Evolutionary conservation across 164 flowering plant genomes (phyloP), one percentile per base, ranked within the genome.

Genomic region (Chloranthus sessilifolius): DNA sequence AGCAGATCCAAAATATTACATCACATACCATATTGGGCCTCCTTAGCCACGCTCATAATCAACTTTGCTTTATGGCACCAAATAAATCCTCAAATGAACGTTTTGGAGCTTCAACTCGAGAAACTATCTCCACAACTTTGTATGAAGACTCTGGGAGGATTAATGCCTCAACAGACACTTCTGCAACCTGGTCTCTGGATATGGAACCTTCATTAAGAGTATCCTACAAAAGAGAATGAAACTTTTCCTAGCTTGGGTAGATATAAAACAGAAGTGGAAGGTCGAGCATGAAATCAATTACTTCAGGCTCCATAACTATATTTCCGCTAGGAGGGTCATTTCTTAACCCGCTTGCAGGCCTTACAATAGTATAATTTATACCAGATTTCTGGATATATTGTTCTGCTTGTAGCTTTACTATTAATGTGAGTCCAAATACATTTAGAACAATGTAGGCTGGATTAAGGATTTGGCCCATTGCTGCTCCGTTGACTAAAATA

Each of bases 341-440:
- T 69, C 58, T 76, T 58, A 91, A 68, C n/a, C 94, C 98, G 35
- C 98, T 95, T n/a, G n/a, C n/a, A 44, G 98, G 98, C 74, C 98
- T 79, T 55, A 91, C 44, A n/a, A 91, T 88, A 1, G 98, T 88
- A 67, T 85, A 91, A 66, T 91, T 76, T 56, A 91, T 88, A 24
- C 98, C 98, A 22, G 94, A 88, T 69, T 66, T 83, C 53, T 90
- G 74, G 43, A 88, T 82, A 48, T 82, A 58, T 26, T 82, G 60
- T 68, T 91, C 98, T 47, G 98, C 98, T 55, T 91, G 96, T 58
- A 91, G 88, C 79, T 91, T 91, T 15, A 96, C 98, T 10, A 88
- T 53, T 58, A 91, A 63, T 38, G 77, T 73, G 34, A 91, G 94
- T 40, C 98, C 98, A 63, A 91, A 79, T 20, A 82, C 81, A 63